Evolutionary conservation across 2,329 filamentous ascomycete genomes (phyloP), one percentile per base, ranked within the genome.

Genomic region (Seiridium unicorne): DNA sequence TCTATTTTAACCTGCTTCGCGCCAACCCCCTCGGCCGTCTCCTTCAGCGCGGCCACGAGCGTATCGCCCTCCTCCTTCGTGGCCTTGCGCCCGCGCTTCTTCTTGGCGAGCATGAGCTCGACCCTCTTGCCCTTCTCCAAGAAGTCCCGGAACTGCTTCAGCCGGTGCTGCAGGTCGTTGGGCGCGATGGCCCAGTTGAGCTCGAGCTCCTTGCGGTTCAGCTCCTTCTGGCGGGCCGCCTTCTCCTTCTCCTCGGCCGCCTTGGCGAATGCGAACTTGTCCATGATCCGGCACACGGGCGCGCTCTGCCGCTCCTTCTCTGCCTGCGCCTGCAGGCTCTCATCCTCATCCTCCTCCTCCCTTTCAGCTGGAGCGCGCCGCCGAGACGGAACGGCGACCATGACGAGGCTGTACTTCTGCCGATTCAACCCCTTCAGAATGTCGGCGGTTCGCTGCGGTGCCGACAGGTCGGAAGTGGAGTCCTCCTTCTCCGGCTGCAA

Each of bases 161-260:
- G 72, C 70, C 89, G 85, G 72, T 91, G 88, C n/a, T 77, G 77
- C 57, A 97, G 73, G 77, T 97, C 93, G 70, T 94, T 84, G 10
- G 75, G 70, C 62, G 87, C 88, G 69, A 96, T 96, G 40, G 89
- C 88, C 93, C 93, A 98, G 73, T 92, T 94, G 67, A 98, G 68
- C 76, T 97, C 93, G n/a, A 97, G 74, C 70, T 89, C 89, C 77
- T 97, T 97, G 13, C 74, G 71, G 64, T 79, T 81, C 42, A 77
- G 69, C 26, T 77, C 77, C 64, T 75, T 78, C 62, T 79, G 74
- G 62, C 80, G 79, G 47, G 73, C 65, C 55, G 74, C 72, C 64
- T 79, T 74, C 61, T 76, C 74, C 57, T 72, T 73, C 74, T 65
- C 79, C 68, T 70, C 79, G 58, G 83, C 75, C 1, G 26, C 58